phyloP scores from a whole-genome alignment of 2,329 filamentous ascomycete species.

The Colletotrichum trifolii region DNA sequence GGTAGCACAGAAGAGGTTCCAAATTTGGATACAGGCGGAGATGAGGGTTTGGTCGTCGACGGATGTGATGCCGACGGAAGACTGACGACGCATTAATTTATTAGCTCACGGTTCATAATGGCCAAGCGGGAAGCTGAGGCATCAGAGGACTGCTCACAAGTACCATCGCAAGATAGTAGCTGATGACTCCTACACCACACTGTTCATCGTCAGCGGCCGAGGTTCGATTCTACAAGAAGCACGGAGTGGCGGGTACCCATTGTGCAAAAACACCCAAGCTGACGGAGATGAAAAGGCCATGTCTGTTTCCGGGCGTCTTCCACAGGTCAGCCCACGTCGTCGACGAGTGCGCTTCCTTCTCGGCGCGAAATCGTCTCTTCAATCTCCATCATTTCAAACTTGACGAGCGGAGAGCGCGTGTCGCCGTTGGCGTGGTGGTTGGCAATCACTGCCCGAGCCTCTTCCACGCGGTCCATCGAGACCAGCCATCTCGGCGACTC shows the following conservation, averaged over 20 bases:
- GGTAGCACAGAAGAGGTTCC: slow-evolving; percentile 29
- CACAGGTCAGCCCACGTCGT: slow-evolving; percentile 22
- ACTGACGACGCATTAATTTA: slow-evolving; percentile 48
- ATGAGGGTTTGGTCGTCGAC: slow-evolving; percentile 51
- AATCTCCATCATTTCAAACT: slow-evolving; percentile 42
- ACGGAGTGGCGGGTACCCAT: slow-evolving; percentile 32
- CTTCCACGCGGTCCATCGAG: slow-evolving; percentile 42
- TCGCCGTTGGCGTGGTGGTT: slow-evolving; percentile 43
- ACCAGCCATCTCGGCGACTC: slow-evolving; percentile 42
- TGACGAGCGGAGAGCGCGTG: slow-evolving; percentile 30
- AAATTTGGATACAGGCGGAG: slow-evolving; percentile 31
- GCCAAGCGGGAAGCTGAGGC: slow-evolving; percentile 34
- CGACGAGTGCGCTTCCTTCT: slow-evolving; percentile 27
- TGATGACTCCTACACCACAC: slow-evolving; percentile 68
- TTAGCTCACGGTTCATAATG: slow-evolving; percentile 53
- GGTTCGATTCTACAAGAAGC: too few species aligned
- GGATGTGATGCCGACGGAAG: slow-evolving; percentile 44
- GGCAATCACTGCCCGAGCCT: slow-evolving; percentile 41
- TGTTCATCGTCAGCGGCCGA: too few species aligned
- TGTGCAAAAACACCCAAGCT: slow-evolving; percentile 44
- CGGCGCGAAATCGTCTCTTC: slow-evolving; percentile 36
- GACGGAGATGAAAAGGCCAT: slow-evolving; percentile 43
- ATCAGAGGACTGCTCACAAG: background rate
- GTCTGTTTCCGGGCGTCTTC: slow-evolving; percentile 43
- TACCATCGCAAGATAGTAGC: slow-evolving; percentile 31